Base-by-base conservation (phyloP, 2,329 filamentous ascomycete genomes). In the Phyllosticta citrichinensis region DNA sequence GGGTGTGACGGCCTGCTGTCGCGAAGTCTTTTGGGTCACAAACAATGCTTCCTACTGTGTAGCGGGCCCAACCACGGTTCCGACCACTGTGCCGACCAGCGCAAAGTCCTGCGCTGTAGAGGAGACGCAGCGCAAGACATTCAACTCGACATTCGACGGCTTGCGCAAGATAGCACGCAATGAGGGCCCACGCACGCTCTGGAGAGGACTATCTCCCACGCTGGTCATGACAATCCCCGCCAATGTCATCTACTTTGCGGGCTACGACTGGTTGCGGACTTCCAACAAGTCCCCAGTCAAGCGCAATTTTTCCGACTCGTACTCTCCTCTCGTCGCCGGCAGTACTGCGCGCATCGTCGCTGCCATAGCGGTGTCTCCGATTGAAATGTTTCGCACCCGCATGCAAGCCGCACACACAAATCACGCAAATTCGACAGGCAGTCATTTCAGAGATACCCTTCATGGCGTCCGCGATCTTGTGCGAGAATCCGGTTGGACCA, bases 231-330 rank as follows among this genome's bases (percentile, higher is more conserved):
- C 91, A 0, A 83, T 99, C 5, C 94, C 94, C 0, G 91, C 87
- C 25, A 99, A 99, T 72, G 94, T 99, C 66, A 97, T 99, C 66
- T 99, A 99, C 76, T 97, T 97, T 69, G 95, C 94, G 12, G 94
- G 94, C 50, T 99, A 99, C 74, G 94, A 99, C 70, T 97, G 91
- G 88, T 74, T 99, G 62, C 86, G 94, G 40, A 88, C 82, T 65
- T 88, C 89, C 68, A 77, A 79, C 1, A 77, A 76, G 52, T 96
- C 89, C 66, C 92, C 91, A 0, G 82, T 97, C 64, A 81, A 81
- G 40, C 79, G 78, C 52, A 70, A 67, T 1, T 62, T 73, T 12
- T 63, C 70, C 14, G 89, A 93, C 65, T 81, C 83, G 9, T 91
- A 89, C 66, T 85, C 89, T 5, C 91, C 94, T 0, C 80, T 99